Evolutionary conservation across 2,329 filamentous ascomycete species (phyloP), one percentile per base, ranked within the genome.

Genomic region (Talaromyces pinophilus): DNA sequence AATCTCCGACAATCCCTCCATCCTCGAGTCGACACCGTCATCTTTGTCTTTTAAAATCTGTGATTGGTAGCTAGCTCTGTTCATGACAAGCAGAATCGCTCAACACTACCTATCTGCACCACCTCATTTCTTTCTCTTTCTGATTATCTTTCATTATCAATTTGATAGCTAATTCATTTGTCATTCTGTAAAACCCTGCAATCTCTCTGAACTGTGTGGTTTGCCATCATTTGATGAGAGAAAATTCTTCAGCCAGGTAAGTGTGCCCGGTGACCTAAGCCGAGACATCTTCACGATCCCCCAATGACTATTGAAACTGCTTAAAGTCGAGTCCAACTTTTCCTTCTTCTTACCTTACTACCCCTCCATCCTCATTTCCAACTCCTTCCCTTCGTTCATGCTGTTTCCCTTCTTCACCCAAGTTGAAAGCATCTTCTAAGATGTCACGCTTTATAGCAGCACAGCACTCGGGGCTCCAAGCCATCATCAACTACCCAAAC

Each of bases 161-260:
- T 2, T 33, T 54, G 28, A 30, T 4, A 28, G 48, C 3, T 8
- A 38, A 22, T 19, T 11, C 17, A 30, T 35, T 38, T 55, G 30
- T 55, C 52, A 38, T 38, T 28, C n/a, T 19, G 54, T 57, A 19
- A 40, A 57, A 57, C 54, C n/a, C 25, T 57, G 54, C 33, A 38
- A 57, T 57, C 30, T 40, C 54, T 57, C n/a, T 40, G n/a, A 57
- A 7, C 10, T 22, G 54, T 22, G 19, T 57, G 54, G 40, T 57
- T 57, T 10, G 54, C 54, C 33, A 22, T 57, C 33, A 35, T 38
- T 57, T 57, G 19, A 57, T 57, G 30, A 38, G 19, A 30, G 8
- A 17, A 33, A 57, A 25, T 22, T 38, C 54, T 57, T 30, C 19
- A 38, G 30, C 54, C 13, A 57, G 57, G 40, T 30, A 60, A 60